Conservation (phyloP, 306 rosid species). For the Trifolium repens region DNA sequence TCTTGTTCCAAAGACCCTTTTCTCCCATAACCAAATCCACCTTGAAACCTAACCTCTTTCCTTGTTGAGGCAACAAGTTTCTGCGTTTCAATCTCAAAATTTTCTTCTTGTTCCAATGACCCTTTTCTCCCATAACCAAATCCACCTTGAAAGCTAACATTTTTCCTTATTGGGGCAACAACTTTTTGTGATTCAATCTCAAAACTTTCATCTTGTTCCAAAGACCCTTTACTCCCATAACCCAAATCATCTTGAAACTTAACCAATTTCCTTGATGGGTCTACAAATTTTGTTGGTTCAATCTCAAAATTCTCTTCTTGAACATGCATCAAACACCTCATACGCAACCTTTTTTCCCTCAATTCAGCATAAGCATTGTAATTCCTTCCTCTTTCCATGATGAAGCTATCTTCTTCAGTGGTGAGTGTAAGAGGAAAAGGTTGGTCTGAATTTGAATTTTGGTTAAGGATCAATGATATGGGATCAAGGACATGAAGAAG, state of each 20-base stretch:
- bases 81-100: constrained; percentile 22
- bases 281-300: constrained; percentile 7
- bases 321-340: constrained; percentile 37
- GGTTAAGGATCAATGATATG: constrained; percentile 65
- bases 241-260: background rate
- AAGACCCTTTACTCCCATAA: background rate
- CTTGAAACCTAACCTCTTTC: constrained; percentile 73
- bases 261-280: constrained; percentile 54
- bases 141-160: background rate
- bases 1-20: constrained; percentile 67
- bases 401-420: constrained; percentile 49
- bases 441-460: constrained; percentile 47
- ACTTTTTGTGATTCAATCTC: background rate
- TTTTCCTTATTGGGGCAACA: background rate
- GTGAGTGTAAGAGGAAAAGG: constrained; percentile 55
- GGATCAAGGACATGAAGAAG: constrained; percentile 75
- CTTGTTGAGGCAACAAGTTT: constrained; percentile 43
- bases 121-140: background rate
- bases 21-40: constrained; percentile 27
- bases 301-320: constrained; percentile 40
- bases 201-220: constrained; percentile 28
- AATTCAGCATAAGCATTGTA: constrained; percentile 78
- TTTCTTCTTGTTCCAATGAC: background rate
- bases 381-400: constrained; percentile 86
- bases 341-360: constrained; percentile 62